phyloP scores from a whole-genome alignment of 2,329 filamentous ascomycete genomes.

The Paracamarosporium sp. region DNA sequence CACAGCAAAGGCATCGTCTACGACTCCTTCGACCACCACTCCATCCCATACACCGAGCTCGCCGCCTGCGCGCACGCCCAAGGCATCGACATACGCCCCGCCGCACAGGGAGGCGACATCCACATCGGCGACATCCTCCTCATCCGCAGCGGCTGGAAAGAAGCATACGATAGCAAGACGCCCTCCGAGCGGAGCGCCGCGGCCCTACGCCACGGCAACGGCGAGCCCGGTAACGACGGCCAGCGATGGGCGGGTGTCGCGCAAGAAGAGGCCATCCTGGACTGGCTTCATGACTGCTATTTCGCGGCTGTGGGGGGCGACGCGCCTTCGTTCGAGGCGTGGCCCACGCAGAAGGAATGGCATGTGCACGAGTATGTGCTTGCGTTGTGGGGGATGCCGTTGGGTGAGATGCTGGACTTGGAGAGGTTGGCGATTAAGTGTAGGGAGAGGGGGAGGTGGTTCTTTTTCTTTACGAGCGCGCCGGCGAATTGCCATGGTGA shows the following conservation, averaged over 20 bases:
- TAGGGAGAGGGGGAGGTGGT: conserved; percentile 62
- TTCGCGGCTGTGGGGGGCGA: conserved; percentile 72
- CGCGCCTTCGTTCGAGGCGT: conserved; percentile 68
- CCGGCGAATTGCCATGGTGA: conserved; percentile 65
- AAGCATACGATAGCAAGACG: conserved; percentile 59
- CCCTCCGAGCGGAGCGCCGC: conserved; percentile 42
- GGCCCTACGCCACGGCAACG: conserved; percentile 53
- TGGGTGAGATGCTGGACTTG: conserved; percentile 54
- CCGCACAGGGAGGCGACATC: conserved; percentile 61
- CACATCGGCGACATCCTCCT: conserved; percentile 70
- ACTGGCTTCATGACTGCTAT: conserved; percentile 73
- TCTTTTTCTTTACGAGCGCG: conserved; percentile 67
- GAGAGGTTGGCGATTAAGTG: conserved; percentile 62
- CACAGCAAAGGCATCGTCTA: conserved; percentile 51
- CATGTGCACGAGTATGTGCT: conserved; percentile 47
- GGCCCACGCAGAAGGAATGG: conserved; percentile 59
- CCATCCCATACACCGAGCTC: conserved; percentile 56
- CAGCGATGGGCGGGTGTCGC: conserved; percentile 58
- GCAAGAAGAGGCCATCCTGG: conserved; percentile 62
- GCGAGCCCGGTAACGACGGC: conserved; percentile 45
- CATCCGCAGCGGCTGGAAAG: conserved; percentile 68
- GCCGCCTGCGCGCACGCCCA: conserved; percentile 65
- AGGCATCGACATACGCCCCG: conserved; percentile 66
- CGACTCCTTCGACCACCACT: conserved; percentile 50
- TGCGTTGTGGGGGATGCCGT: conserved; percentile 49